Percentiles rank a stretch among this genome's conserved stretches.
These are phyloP conservation scores for Xylariaceae sp. DNA, from an alignment of 2,329 filamentous ascomycete species.

Conservation along the genomic window DNA sequence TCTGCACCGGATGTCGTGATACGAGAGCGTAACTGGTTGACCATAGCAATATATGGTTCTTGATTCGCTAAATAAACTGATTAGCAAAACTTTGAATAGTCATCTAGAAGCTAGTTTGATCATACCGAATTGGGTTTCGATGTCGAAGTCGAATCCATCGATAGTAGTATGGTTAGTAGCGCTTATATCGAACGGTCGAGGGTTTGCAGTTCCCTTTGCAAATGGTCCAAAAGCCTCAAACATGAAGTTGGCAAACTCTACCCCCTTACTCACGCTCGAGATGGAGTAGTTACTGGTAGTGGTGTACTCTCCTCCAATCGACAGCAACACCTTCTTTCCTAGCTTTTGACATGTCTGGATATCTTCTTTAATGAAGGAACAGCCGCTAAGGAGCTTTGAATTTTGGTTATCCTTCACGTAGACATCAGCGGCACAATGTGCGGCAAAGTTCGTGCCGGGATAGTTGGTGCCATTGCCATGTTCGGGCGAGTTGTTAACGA, in stretches of 20 bases:
- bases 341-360: constrained; percentile 57
- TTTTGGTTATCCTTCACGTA: constrained; percentile 37
- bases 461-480: constrained; percentile 38
- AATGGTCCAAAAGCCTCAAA: constrained; percentile 47
- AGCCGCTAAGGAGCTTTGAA: constrained; percentile 43
- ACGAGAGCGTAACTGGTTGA: constrained; percentile 35
- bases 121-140: constrained; percentile 36
- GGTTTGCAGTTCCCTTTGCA: constrained; percentile 27
- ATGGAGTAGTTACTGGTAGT: constrained; percentile 44
- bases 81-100: neutral
- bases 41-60: constrained; percentile 30
- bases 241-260: constrained; percentile 46
- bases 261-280: constrained; percentile 37
- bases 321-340: constrained; percentile 68
- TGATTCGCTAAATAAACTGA: constrained; percentile 24
- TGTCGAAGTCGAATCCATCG: constrained; percentile 39
- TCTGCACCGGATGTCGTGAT: constrained; percentile 25
- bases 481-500: constrained; percentile 48
- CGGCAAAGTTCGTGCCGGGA: constrained; percentile 48
- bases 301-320: constrained; percentile 60
- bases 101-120: neutral
- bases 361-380: constrained; percentile 43
- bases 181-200: constrained; percentile 32
- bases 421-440: constrained; percentile 43
- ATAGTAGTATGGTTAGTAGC: constrained; percentile 20